phyloP scores from a whole-genome alignment of 306 rosid species.

The Dicorynia guianensis region DNA sequence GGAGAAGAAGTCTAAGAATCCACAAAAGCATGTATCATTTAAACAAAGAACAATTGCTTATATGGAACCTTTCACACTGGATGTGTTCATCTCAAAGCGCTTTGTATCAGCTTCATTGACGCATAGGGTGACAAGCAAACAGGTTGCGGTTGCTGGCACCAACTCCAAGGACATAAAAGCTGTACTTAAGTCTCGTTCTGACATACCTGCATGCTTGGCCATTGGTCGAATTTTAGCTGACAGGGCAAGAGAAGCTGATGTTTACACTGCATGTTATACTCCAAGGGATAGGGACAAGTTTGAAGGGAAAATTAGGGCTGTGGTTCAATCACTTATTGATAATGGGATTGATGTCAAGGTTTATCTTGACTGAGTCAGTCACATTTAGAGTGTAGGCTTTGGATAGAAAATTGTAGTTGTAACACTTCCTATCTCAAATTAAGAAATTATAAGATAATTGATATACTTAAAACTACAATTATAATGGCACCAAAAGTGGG shows the following conservation, averaged over 20 bases:
- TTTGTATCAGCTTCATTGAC: conserved; percentile 94
- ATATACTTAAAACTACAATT: too few relatives aligned
- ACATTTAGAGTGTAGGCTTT: not conserved
- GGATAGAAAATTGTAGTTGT: conserved; percentile 13
- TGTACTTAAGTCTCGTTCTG: conserved; percentile 79
- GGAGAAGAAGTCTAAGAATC: conserved; percentile 88
- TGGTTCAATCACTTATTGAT: conserved; percentile 93
- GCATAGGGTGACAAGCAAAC: conserved; percentile 88
- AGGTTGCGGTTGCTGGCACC: conserved; percentile 97
- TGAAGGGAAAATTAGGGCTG: conserved; percentile 98
- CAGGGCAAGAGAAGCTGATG: conserved; percentile 94
- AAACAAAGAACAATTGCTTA: conserved; percentile 89
- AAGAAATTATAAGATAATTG: too few relatives aligned
- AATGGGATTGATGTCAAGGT: conserved; percentile 90
- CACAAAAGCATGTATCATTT: conserved; percentile 81
- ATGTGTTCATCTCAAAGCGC: conserved; percentile 90
- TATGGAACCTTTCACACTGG: conserved; percentile 95
- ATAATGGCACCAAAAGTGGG: too few relatives aligned
- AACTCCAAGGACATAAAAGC: conserved; percentile 97
- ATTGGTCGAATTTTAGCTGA: conserved; percentile 80
- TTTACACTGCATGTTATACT: conserved; percentile 79
- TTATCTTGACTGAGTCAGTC: conserved; percentile 67
- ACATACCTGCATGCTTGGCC: conserved; percentile 93
- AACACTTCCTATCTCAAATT: not conserved
- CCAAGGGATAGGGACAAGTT: conserved; percentile 92